Conservation (phyloP, 2,329 filamentous ascomycete species). For the Dendrostoma leiphaemia region DNA sequence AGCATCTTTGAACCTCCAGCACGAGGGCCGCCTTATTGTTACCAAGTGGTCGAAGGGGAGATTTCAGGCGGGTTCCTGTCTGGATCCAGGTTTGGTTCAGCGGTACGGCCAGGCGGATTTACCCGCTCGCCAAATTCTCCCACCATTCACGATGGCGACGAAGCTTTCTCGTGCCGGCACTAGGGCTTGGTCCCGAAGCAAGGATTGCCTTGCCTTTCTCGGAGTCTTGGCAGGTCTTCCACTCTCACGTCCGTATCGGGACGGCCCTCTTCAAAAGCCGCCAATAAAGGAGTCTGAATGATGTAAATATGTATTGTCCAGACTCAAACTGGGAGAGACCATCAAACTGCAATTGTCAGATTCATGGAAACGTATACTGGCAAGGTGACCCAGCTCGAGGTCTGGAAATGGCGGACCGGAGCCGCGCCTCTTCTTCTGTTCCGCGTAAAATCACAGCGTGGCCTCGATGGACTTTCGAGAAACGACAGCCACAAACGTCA, state of each 20-base stretch:
- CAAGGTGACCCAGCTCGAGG: slow-evolving; percentile 26
- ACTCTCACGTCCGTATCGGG: not conserved
- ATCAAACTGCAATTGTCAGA: slow-evolving; percentile 9
- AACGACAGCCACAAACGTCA: too few relatives aligned
- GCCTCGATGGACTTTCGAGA: too few relatives aligned
- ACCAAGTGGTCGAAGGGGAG: not conserved
- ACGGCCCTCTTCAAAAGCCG: not conserved
- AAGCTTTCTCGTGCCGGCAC: not conserved
- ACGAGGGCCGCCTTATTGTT: too few relatives aligned
- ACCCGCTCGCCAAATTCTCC: not conserved
- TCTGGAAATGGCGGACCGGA: too few relatives aligned
- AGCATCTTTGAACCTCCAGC: too few relatives aligned
- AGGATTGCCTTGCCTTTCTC: not conserved
- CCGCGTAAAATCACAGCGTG: too few relatives aligned
- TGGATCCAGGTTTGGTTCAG: not conserved
- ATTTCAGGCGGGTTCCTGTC: not conserved
- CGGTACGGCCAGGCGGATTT: not conserved
- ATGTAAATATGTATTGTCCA: not conserved
- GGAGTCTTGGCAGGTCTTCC: not conserved
- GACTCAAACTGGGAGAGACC: not conserved
- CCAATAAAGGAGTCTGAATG: not conserved
- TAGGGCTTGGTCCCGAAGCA: not conserved
- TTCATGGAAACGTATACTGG: too few relatives aligned
- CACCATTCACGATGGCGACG: not conserved
- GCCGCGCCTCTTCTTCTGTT: too few relatives aligned